A percentile compares a stretch with the other conserved stretches of the same genome.
phyloP scores from a whole-genome alignment of 1,284 basidiomycete species.

The Ganoderma resinaceum region DNA sequence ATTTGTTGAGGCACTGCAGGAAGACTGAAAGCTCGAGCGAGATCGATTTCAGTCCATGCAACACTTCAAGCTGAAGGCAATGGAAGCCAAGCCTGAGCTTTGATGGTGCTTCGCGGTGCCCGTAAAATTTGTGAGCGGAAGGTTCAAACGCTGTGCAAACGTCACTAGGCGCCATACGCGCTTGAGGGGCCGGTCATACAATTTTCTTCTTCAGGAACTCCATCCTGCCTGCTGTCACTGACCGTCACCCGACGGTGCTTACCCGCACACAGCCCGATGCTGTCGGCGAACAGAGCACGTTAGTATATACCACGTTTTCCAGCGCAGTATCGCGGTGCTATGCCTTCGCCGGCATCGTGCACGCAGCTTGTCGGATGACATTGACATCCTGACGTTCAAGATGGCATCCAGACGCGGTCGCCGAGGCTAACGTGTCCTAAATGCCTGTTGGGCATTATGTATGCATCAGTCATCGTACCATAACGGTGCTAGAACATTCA shows the following conservation, averaged over 20 bases:
- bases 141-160: background rate
- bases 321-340: background rate
- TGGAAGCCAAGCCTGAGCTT: background rate
- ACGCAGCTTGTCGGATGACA: no score
- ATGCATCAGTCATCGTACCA: background rate
- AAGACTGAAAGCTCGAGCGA: background rate
- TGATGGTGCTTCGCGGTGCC: background rate
- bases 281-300: background rate
- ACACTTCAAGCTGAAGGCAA: background rate
- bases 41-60: background rate
- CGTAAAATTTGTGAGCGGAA: no score
- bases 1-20: background rate
- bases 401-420: background rate
- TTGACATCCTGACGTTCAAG: background rate
- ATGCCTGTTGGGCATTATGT: background rate
- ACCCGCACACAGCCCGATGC: background rate
- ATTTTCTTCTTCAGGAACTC: background rate
- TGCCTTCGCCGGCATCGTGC: background rate
- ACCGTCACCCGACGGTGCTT: background rate
- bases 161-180: background rate
- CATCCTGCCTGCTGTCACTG: background rate
- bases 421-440: background rate
- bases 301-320: background rate
- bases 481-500: background rate
- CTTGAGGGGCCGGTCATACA: no score